Base-by-base conservation (phyloP, 306 rosid species). In the Vigna unguiculata region DNA sequence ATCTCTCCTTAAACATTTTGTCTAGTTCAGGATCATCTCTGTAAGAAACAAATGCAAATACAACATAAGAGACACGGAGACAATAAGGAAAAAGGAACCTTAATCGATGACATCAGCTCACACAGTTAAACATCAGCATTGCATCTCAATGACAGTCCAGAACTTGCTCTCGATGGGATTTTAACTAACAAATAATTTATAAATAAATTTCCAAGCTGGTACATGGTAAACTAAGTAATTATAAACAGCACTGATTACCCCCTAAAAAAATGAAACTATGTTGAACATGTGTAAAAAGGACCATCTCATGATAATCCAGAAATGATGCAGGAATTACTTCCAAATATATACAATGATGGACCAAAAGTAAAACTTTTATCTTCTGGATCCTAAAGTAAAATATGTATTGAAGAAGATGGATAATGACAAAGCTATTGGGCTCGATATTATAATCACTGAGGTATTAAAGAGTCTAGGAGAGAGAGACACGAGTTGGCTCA, bases 1-100 rank as follows among this genome's bases (percentile, higher is more conserved):
- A 9, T 74, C 86, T 83, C 8, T 90, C 97, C 81, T 86, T 95
- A 85, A 92, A 5, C 80, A 88, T 74, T 19, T 82, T 80, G 81
- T 95, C 99, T 12, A 92, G 96, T 57, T 92, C 96, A 1, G 97
- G 90, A 86, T 95, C 97, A 79, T 95, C 97, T 73, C 97, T 95
- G 84, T 78, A 80, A 76, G 41, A 80, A 59, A 83, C 28, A 54
- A 12, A 63, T 75, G 34, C 41, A 63, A 64, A 58, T 75, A 16
- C 52, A 46, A 15, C 25, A 19, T 28, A 48, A 75, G n/a, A 38
- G 51, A 69, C 70, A 32, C 45, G 61, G 7, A 51, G 9, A 32
- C 14, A 15, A 32, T 52, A 36, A 38, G 72, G 60, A 72, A 82
- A 43, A 62, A 0, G 12, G 28, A 69, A 75, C 38, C 9, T 20